A percentile compares a stretch with the other conserved stretches of the same genome.
phyloP scores from a whole-genome alignment of 371 early-diverging fungal species.

The Quaeritorhiza haematococci region DNA sequence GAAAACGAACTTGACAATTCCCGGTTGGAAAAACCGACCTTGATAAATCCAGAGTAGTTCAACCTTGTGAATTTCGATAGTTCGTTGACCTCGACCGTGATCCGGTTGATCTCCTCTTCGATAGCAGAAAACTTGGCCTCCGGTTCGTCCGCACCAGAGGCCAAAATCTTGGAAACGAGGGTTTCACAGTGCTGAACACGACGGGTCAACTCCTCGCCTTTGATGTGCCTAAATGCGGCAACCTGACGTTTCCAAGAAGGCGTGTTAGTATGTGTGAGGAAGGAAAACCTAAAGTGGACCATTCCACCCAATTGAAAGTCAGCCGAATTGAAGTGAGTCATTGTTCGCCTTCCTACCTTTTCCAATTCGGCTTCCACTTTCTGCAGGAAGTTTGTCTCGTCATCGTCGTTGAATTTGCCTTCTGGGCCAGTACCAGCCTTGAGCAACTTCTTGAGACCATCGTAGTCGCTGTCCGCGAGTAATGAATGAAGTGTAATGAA shows the following conservation, averaged over 20 bases:
- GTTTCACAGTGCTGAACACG: slow-evolving; percentile 72
- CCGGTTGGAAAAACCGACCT: slow-evolving; percentile 25
- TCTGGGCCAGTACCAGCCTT: slow-evolving; percentile 61
- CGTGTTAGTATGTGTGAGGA: slow-evolving; percentile 4
- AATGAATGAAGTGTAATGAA: too few species aligned
- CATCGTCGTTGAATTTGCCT: slow-evolving; percentile 61
- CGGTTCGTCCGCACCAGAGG: slow-evolving; percentile 40
- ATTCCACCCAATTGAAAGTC: background rate
- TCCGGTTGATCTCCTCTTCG: slow-evolving; percentile 72
- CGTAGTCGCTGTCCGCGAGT: slow-evolving; percentile 83
- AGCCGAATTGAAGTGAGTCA: background rate
- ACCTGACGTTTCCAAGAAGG: slow-evolving; percentile 45
- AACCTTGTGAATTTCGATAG: slow-evolving; percentile 88
- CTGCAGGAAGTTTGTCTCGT: slow-evolving; percentile 85
- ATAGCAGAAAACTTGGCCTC: slow-evolving; percentile 36
- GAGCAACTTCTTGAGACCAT: slow-evolving; percentile 77
- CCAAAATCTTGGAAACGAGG: slow-evolving; percentile 61
- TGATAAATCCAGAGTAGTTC: slow-evolving; percentile 94
- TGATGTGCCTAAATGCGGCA: slow-evolving; percentile 81
- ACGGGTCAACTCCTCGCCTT: slow-evolving; percentile 79
- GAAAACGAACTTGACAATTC: background rate
- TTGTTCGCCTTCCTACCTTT: slow-evolving; percentile 54
- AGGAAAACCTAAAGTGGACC: background rate
- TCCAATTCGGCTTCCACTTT: slow-evolving; percentile 84
- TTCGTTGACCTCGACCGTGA: slow-evolving; percentile 84